Base-by-base conservation (phyloP, 805 yeast species). In the Candida jianshihensis region DNA sequence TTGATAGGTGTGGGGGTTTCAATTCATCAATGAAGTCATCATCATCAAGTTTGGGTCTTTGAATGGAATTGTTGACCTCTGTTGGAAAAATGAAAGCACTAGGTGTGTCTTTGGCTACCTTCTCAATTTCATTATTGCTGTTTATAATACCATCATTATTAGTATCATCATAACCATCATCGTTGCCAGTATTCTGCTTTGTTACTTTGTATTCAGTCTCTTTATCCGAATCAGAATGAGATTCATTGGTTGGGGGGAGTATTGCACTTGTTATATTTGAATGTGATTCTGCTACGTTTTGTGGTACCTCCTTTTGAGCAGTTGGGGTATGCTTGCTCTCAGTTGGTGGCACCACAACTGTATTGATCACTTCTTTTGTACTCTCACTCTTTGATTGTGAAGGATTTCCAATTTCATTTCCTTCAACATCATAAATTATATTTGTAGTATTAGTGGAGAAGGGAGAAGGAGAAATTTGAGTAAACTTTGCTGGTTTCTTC, bases 401-500 rank as follows among this genome's bases (percentile, higher is more conserved):
- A n/a, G n/a, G n/a, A n/a, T n/a, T n/a, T n/a, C n/a, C n/a, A n/a
- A n/a, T n/a, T n/a, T n/a, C n/a, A n/a, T n/a, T n/a, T n/a, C n/a
- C n/a, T n/a, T n/a, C n/a, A n/a, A n/a, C n/a, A n/a, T n/a, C n/a
- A n/a, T n/a, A n/a, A n/a, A n/a, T n/a, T n/a, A n/a, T n/a, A n/a
- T n/a, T n/a, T n/a, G n/a, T n/a, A n/a, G n/a, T n/a, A n/a, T n/a
- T n/a, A n/a, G n/a, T 24, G 5, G 26, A 24, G 10, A 5, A n/a
- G 10, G 18, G 7, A 7, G 24, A 19, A 11, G 19, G 3, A 11
- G n/a, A 17, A n/a, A 3, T 5, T 15, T 18, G 18, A 4, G 16
- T 19, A 33, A 21, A 13, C 7, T 21, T 26, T 8, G 54, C 49
- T 4, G 54, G 54, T 31, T 48, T 49, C n/a, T 49, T 40, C 30